A percentile compares a stretch with the other conserved stretches of the same genome.
phyloP scores from a whole-genome alignment of 2,329 filamentous ascomycete genomes.

The Paracamarosporium sp. region DNA sequence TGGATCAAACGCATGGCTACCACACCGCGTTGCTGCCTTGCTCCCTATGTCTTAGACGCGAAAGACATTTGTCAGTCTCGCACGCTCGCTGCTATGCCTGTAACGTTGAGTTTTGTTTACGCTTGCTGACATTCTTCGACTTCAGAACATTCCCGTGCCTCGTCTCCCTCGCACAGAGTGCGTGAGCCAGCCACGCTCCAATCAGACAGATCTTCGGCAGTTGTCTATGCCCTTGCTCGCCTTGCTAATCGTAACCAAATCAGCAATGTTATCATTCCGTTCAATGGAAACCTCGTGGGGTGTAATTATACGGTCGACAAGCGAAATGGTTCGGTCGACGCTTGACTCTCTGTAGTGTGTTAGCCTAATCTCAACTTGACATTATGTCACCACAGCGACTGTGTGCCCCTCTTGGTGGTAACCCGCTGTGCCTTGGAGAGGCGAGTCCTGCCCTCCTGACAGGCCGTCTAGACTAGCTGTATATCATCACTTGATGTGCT shows the following conservation, averaged over 20 bases:
- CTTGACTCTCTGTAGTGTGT: conserved; percentile 37
- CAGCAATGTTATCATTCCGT: conserved; percentile 42
- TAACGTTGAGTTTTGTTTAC: conserved; percentile 41
- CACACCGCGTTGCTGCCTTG: conserved; percentile 38
- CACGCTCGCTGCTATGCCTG: conserved; percentile 28
- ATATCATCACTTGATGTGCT: conserved; percentile 40
- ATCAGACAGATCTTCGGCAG: conserved; percentile 41
- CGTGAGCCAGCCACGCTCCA: conserved; percentile 32
- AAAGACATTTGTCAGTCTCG: conserved; percentile 42
- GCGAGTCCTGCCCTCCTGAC: conserved; percentile 25
- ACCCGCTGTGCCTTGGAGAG: conserved; percentile 34
- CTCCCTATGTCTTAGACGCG: conserved; percentile 33
- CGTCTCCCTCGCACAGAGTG: conserved; percentile 42
- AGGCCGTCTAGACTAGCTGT: conserved; percentile 24
- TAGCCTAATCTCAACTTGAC: conserved; percentile 40
- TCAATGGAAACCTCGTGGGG: conserved; percentile 29
- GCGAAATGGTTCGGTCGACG: conserved; percentile 33
- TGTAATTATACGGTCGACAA: conserved; percentile 40
- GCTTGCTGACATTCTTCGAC: conserved; percentile 45
- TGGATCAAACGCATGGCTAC: conserved; percentile 45
- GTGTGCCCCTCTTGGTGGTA: conserved; percentile 35
- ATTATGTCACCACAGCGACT: conserved; percentile 39
- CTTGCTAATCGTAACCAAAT: conserved; percentile 41
- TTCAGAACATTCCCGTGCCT: conserved; percentile 42
- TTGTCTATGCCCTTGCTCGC: conserved; percentile 45